Evolutionary conservation across 768 basidiomycete genomes (phyloP), one percentile per base, ranked within the genome.

Genomic region (Leccinum rimulosum): DNA sequence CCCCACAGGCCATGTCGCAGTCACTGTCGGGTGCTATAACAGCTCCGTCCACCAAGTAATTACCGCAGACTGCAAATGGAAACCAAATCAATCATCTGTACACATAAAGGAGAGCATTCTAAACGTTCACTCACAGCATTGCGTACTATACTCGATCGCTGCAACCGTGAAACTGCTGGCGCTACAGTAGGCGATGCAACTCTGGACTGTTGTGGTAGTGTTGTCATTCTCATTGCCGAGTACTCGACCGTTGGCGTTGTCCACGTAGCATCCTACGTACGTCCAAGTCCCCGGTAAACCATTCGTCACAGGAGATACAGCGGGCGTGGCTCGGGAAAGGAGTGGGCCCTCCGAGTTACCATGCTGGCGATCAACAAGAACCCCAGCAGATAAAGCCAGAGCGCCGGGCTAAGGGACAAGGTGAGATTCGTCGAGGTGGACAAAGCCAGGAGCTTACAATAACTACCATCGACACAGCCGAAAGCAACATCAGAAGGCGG

Each of bases 1-100:
- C 93, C 17, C 80, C 80, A 61, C 93, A 95, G 0, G 77, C 79
- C 87, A 88, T 90, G 68, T 81, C 83, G 68, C 93, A 95, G 36
- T 79, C 79, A 3, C 75, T 70, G 1, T 80, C 79, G 1, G 75
- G 61, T 0, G 80, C 81, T 15, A 65, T 51, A 1, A 79, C 82
- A 1, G 88, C 90, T 10, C 86, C 87, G 31, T 82, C 78, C 12
- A 85, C 75, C 50, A 93, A 74, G 11, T 76, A 73, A 66, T 91
- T 79, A 3, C 89, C 90, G 63, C 93, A 95, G 74, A 85, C 88
- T 89, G 60, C 14, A 54, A 19, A 36, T 14, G n/a, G 22, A 58
- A 50, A 17, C 4, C 50, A 1, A 45, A 31, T 3, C 2, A 22
- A 19, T 68, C 50, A 60, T 58, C 31, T 14, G 58, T 6, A 45